Evolutionary conservation across 257 asterid genomes (phyloP), one percentile per base, ranked within the genome.

Genomic region (Solanum acaule): DNA sequence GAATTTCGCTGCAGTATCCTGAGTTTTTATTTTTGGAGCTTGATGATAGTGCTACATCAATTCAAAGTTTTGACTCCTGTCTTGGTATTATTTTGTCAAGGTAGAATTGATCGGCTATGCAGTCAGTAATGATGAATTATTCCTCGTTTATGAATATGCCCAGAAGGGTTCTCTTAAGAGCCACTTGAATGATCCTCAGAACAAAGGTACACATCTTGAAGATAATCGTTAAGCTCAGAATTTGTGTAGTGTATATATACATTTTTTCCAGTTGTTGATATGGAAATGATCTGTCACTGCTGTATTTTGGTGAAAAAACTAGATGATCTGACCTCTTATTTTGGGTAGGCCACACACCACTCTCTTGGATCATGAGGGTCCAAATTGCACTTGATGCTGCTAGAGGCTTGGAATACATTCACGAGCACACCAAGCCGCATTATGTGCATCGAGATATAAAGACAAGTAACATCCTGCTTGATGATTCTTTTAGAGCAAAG

Each of bases 381-480:
- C 98, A 96, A 91, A 94, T 97, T 90, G 98, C 98, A n/a, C 98
- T 97, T n/a, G 99, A 97, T 91, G 93, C 99, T 88, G 99, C 98
- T 85, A 92, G 98, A 93, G 99, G 99, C 87, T 89, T 97, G 52
- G 99, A 97, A 90, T 97, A 97, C 92, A 94, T 97, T 91, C 99
- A 97, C 11, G 99, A 97, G 90, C 99, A 97, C 95, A 97, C 99
- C 1, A 95, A 93, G 76, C 99, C 99, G 85, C 99, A 96, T 86
- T 97, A 97, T 72, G 99, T 97, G 73, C 99, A 97, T 89, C 93
- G 99, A 33, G 99, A 97, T 92, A 92, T 97, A 91, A 97, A 97
- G 92, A 94, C 98, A 2, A 96, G 99, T 93, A 97, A 97, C 91
- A 97, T 97, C 86, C 90, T 97, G 83, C 95, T 97, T 6, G 99